A percentile compares a stretch with the other conserved stretches of the same genome.
Conservation (phyloP, 306 rosid genomes). For the Dryas octopetala region DNA sequence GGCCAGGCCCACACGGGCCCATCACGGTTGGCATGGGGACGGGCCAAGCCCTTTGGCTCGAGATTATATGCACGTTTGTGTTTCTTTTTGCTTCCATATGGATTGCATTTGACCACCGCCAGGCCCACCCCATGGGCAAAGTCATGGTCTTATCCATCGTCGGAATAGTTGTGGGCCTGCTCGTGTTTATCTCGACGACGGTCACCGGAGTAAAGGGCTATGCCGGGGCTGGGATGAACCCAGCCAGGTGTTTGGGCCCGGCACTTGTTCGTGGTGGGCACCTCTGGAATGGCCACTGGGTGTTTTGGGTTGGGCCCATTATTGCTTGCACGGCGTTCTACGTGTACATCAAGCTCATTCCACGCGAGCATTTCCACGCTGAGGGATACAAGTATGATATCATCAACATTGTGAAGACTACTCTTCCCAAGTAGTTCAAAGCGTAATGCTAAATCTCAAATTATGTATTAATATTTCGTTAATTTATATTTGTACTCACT, state of each 20-base stretch:
- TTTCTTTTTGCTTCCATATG: slow-evolving; percentile 42
- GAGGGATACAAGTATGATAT: slow-evolving; percentile 24
- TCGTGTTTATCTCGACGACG: slow-evolving; percentile 28
- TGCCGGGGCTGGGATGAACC: slow-evolving; percentile 36
- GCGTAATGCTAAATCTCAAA: too few species aligned
- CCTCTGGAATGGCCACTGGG: slow-evolving; percentile 37
- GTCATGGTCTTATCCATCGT: slow-evolving; percentile 22
- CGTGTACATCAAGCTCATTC: slow-evolving; percentile 32
- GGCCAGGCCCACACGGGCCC: slow-evolving; percentile 40
- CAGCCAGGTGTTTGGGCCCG: slow-evolving; percentile 37
- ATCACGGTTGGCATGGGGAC: slow-evolving; percentile 13
- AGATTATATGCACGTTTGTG: slow-evolving; percentile 33
- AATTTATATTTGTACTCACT: not conserved
- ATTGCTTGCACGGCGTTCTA: slow-evolving; percentile 31
- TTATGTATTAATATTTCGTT: too few species aligned
- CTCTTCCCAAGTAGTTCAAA: not conserved
- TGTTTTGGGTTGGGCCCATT: slow-evolving; percentile 36
- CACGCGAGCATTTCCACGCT: slow-evolving; percentile 29
- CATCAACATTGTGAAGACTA: slow-evolving; percentile 16
- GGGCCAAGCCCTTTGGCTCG: slow-evolving; percentile 39
- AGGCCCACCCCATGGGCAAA: slow-evolving; percentile 28
- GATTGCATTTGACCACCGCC: slow-evolving; percentile 43
- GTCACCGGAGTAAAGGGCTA: slow-evolving; percentile 29
- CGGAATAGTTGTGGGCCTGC: slow-evolving; percentile 34
- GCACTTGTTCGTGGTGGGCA: slow-evolving; percentile 32